Evolutionary conservation across 116 monocot genomes (phyloP), one percentile per base, ranked within the genome.

Genomic region (Trichopus zeylanicus): DNA sequence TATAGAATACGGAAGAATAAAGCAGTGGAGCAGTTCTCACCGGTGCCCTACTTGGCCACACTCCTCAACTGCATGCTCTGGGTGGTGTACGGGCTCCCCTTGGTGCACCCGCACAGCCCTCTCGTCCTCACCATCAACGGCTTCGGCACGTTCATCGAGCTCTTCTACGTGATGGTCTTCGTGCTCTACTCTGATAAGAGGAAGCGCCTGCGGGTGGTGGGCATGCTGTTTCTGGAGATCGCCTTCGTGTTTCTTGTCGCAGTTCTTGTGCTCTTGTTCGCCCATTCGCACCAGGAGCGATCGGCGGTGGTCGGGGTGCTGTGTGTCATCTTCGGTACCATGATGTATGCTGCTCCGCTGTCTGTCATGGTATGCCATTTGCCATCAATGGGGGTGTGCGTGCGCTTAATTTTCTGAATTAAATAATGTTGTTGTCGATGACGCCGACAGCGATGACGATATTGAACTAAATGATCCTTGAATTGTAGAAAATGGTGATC

Each of bases 11-110:
- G 76, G 67, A 87, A 76, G 70, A 87, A 83, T 62, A 42, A 60
- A 7, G 60, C 83, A 16, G 87, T 87, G 53, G 87, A 87, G 67
- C 70, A 79, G 48, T 87, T 82, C 87, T 83, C 87, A 0, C 30
- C 83, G 8, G 15, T 83, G 29, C 82, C 87, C 0, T 87, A 87
- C 76, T 56, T 87, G 2, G 78, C 81, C 18, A 79, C 79, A 16
- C 76, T 87, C 0, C 66, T 87, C 39, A 87, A 87, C 73, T 87
- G 87, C 76, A 67, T 79, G 79, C 60, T 87, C 23, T 87, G 87
- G 87, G 73, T 83, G 12, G 64, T 76, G 21, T 87, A 87, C n/a
- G 87, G 87, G 20, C 70, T 87, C 6, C 87, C 87, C 3, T 3
- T 70, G 29, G 87, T 87, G 32, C 79, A 79, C 70, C 87, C 79